Evolutionary conservation across 148 eudicot genomes (phyloP).

Genomic region (Rhododendron ovatum): DNA sequence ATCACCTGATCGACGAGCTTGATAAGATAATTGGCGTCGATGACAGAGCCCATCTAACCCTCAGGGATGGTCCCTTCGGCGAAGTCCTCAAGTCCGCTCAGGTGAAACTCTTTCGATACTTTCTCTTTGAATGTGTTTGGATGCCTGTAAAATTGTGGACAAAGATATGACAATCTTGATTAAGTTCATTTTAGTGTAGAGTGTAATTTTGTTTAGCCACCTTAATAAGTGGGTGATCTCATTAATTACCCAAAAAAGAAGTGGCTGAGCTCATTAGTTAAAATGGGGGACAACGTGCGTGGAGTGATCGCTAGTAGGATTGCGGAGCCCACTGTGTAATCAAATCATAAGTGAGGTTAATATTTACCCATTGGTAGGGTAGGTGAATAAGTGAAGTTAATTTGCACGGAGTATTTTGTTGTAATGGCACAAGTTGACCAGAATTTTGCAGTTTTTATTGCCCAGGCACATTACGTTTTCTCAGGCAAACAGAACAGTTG

Average conservation of each 20-base stretch:
- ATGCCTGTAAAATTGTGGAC: background rate
- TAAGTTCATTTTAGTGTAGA: background rate
- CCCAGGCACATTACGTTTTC: background rate
- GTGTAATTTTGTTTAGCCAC: background rate
- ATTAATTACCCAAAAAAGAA: too few species aligned
- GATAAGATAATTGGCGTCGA: conserved; percentile 49
- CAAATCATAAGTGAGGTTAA: background rate
- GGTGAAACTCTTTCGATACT: conserved; percentile 28
- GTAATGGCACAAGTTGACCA: background rate
- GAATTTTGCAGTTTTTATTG: background rate
- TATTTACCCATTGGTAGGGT: background rate
- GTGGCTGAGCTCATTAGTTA: background rate
- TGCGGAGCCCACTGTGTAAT: background rate
- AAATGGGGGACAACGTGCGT: background rate
- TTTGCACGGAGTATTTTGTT: background rate
- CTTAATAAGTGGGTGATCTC: background rate
- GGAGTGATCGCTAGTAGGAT: background rate
- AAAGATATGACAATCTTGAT: background rate
- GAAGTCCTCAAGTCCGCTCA: conserved; percentile 78
- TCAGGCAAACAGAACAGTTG: background rate
- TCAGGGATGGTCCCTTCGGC: conserved; percentile 56
- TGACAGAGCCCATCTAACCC: conserved; percentile 35
- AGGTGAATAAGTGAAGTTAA: background rate
- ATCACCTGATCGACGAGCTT: conserved; percentile 74
- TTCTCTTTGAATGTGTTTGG: background rate